Conservation (phyloP, 2,329 filamentous ascomycete genomes). For the Trichoderma afroharzianum region DNA sequence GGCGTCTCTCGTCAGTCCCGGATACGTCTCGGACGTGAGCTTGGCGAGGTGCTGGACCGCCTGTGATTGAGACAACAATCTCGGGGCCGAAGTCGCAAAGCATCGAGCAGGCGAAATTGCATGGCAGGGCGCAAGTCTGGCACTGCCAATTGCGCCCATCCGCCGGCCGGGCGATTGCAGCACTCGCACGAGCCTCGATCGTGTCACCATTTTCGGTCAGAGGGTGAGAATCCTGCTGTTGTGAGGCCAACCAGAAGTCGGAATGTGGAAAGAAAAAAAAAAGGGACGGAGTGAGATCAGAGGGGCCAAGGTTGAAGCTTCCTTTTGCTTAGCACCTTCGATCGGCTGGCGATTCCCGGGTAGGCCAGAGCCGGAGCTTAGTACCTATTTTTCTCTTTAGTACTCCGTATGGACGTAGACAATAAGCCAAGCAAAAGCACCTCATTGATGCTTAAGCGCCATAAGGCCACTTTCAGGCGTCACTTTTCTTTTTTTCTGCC, state of each 20-base stretch:
- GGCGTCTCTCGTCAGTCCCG: constrained; percentile 73
- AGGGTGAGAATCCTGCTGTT: neutral
- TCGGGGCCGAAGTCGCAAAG: constrained; percentile 31
- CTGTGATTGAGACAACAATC: constrained; percentile 26
- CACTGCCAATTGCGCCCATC: constrained; percentile 3
- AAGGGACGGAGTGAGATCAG: neutral
- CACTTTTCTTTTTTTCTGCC: neutral
- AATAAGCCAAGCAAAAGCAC: neutral
- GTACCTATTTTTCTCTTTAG: neutral
- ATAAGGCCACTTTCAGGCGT: neutral
- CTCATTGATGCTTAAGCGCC: neutral
- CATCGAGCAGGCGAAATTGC: constrained; percentile 20
- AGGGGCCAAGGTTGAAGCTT: constrained; percentile 6
- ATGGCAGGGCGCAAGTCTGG: neutral
- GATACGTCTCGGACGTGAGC: constrained; percentile 83
- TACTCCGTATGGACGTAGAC: neutral
- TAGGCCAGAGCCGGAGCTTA: neutral
- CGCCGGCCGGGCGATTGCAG: constrained; percentile 19
- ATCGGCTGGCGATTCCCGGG: neutral
- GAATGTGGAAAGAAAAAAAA: neutral
- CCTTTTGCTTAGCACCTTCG: neutral
- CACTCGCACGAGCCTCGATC: constrained; percentile 19
- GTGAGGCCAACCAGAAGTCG: neutral
- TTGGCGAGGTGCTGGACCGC: constrained; percentile 40
- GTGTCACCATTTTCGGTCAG: constrained; percentile 20